Evolutionary conservation across 1,139 yeast genomes (phyloP).

Genomic region (Hyphopichia wangnamkhiaoensis): DNA sequence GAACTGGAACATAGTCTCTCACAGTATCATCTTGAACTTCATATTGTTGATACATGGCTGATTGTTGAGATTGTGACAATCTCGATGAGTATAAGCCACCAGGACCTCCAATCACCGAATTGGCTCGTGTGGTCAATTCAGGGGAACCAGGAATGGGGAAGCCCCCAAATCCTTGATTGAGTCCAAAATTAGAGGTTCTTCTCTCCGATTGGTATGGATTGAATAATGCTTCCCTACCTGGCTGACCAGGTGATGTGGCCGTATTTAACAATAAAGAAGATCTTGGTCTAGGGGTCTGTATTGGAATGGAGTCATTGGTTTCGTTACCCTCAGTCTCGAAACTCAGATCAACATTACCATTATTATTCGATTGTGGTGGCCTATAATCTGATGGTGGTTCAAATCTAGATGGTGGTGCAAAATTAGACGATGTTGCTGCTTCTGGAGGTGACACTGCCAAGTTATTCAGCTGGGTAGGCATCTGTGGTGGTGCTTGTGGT

Average conservation of each 20-base stretch:
- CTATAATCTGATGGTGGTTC: background rate
- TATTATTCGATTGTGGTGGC: conserved; percentile 6
- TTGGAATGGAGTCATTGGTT: background rate
- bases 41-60: conserved; percentile 48
- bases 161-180: conserved; percentile 35
- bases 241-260: conserved; percentile 1
- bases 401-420: conserved; percentile 3
- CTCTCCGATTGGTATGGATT: conserved; percentile 27
- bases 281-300: conserved; percentile 17
- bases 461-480: too few relatives aligned
- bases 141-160: conserved; percentile 53
- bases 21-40: conserved; percentile 52
- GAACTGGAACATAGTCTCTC: conserved; percentile 44
- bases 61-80: conserved; percentile 48
- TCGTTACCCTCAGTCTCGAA: conserved; percentile 9
- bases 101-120: conserved; percentile 43
- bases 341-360: background rate
- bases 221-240: conserved; percentile 21
- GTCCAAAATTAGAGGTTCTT: conserved; percentile 20
- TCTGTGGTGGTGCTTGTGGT: background rate
- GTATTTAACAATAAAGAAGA: conserved; percentile 12
- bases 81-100: conserved; percentile 37
- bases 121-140: conserved; percentile 46
- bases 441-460: too few relatives aligned
- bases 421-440: conserved; percentile 4